phyloP scores from a whole-genome alignment of 2,329 filamentous ascomycete genomes.

The Massarina eburnea region DNA sequence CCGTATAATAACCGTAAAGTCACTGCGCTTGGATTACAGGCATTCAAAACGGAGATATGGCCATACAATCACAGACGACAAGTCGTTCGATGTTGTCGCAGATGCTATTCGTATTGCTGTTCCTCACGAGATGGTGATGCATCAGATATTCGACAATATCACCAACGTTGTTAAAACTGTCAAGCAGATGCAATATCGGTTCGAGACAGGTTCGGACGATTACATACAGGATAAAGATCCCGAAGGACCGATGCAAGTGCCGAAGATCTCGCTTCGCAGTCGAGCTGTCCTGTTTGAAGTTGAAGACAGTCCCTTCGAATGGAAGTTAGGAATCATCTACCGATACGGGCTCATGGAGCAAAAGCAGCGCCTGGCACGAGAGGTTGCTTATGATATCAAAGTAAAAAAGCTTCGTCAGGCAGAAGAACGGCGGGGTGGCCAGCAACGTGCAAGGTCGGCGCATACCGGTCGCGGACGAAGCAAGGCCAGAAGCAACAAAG shows the following conservation, averaged over 20 bases:
- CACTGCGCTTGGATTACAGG: slow-evolving; percentile 76
- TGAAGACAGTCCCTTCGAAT: slow-evolving; percentile 95
- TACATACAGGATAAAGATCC: slow-evolving; percentile 85
- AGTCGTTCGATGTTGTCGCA: slow-evolving; percentile 77
- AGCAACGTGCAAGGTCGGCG: slow-evolving; percentile 55
- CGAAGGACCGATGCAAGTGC: slow-evolving; percentile 82
- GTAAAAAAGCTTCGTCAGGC: slow-evolving; percentile 77
- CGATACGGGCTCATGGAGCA: slow-evolving; percentile 86
- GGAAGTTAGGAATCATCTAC: slow-evolving; percentile 95
- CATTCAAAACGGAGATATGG: slow-evolving; percentile 71
- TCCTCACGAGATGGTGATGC: slow-evolving; percentile 86
- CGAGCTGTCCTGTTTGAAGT: slow-evolving; percentile 86
- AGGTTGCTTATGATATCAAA: slow-evolving; percentile 88
- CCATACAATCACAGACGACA: slow-evolving; percentile 67
- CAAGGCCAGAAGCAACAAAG: slow-evolving; percentile 37
- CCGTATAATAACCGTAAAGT: slow-evolving; percentile 79
- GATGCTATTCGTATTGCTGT: slow-evolving; percentile 87
- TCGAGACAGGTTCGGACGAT: slow-evolving; percentile 82
- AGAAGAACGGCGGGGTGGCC: slow-evolving; percentile 52
- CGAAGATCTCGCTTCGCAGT: slow-evolving; percentile 79
- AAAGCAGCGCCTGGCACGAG: slow-evolving; percentile 82
- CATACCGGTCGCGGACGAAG: slow-evolving; percentile 47
- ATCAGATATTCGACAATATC: slow-evolving; percentile 90
- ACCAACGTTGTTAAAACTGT: slow-evolving; percentile 85
- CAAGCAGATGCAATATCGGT: slow-evolving; percentile 89